Percentiles rank a stretch among this genome's conserved stretches.
Conservation (phyloP, 495 filamentous ascomycete genomes). For the Chaetomium cochliodes region DNA sequence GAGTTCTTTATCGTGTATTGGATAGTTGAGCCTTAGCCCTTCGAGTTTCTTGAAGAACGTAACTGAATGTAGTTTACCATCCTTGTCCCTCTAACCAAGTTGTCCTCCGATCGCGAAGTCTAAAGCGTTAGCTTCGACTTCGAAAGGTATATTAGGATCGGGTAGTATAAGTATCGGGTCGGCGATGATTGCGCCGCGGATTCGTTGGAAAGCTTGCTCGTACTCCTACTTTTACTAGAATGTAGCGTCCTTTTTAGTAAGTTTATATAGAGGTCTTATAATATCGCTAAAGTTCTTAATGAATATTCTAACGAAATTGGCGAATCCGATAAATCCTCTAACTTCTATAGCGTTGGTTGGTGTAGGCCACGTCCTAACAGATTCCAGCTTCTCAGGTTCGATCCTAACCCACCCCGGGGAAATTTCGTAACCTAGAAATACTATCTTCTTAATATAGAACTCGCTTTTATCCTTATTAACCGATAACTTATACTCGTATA, state of each 20-base stretch:
- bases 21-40: conserved; percentile 9
- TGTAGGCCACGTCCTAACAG: neutral
- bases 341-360: neutral
- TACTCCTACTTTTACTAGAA: neutral
- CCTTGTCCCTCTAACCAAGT: conserved; percentile 1
- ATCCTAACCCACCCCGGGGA: neutral
- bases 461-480: conserved; percentile 6
- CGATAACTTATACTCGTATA: neutral
- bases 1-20: conserved; percentile 2
- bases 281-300: neutral
- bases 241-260: neutral
- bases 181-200: neutral
- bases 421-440: neutral
- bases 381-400: neutral
- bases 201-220: neutral
- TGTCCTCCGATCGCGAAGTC: conserved; percentile 15
- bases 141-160: conserved; percentile 4
- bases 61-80: conserved; percentile 11
- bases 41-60: conserved; percentile 16
- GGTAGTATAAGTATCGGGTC: neutral
- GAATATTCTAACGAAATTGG: conserved; percentile 1
- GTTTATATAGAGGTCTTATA: neutral
- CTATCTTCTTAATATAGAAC: neutral
- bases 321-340: conserved; percentile 2
- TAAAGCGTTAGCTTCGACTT: conserved; percentile 16